A percentile compares a stretch with the other conserved stretches of the same genome.
These are phyloP conservation scores for Boletus pseudopeckii DNA, from an alignment of 768 basidiomycete genomes.

Conservation along the genomic window DNA sequence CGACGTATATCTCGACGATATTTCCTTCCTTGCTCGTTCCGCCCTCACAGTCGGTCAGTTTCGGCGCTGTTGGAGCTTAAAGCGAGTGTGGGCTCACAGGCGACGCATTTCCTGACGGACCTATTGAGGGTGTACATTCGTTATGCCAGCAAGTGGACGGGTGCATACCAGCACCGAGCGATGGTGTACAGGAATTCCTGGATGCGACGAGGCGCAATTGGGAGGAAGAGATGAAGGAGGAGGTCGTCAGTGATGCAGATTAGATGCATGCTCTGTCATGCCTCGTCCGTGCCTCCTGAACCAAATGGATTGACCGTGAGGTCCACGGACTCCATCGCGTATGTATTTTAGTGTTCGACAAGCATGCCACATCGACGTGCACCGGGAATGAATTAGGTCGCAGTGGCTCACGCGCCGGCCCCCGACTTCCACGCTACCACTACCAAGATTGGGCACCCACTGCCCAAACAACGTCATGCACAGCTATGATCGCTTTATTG, in stretches of 20 bases:
- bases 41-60: constrained; percentile 50
- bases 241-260: constrained; percentile 36
- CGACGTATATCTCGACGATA: constrained; percentile 13
- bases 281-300: background rate
- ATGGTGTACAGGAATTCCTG: constrained; percentile 56
- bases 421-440: too few species aligned
- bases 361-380: too few species aligned
- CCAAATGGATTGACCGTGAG: too few species aligned
- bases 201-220: constrained; percentile 54
- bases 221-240: constrained; percentile 61
- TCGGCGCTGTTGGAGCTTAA: constrained; percentile 89
- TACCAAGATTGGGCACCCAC: too few species aligned
- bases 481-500: too few species aligned
- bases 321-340: too few species aligned
- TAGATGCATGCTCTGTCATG: background rate
- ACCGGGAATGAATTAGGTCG: too few species aligned
- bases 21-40: constrained; percentile 21
- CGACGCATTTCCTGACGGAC: constrained; percentile 61
- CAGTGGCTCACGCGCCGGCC: too few species aligned
- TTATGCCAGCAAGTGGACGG: constrained; percentile 45
- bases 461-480: too few species aligned
- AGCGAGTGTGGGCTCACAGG: constrained; percentile 34
- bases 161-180: constrained; percentile 94
- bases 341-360: too few species aligned
- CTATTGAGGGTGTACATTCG: constrained; percentile 53